These are phyloP conservation scores for Phytophthora sp. DNA, from an alignment of 352 stramenopile genomes.

Conservation along the genomic window DNA sequence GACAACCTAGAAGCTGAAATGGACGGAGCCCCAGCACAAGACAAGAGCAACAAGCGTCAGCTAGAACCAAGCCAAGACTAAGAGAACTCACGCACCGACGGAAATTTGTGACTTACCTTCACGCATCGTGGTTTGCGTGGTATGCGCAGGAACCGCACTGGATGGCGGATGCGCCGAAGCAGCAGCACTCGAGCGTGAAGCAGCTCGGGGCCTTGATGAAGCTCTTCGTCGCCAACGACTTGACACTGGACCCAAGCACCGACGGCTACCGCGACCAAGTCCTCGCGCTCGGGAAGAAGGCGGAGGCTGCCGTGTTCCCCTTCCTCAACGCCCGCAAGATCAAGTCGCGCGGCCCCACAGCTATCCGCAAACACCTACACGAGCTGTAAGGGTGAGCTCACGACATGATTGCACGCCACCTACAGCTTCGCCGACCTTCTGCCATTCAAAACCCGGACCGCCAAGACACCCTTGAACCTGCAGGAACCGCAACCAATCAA, in stretches of 20 bases:
- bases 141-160: slow-evolving; percentile 9
- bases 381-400: too few species aligned
- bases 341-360: not conserved
- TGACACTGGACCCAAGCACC: slow-evolving; percentile 1
- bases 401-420: too few species aligned
- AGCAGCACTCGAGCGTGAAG: slow-evolving; percentile 17
- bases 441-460: too few species aligned
- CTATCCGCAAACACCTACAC: too few species aligned
- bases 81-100: slow-evolving; percentile 8
- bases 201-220: slow-evolving; percentile 27
- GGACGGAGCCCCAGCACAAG: not conserved
- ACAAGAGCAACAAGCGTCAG: not conserved
- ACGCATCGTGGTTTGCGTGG: slow-evolving; percentile 18
- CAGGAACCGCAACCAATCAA: too few species aligned
- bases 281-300: not conserved
- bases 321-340: slow-evolving; percentile 5
- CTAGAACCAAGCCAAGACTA: slow-evolving; percentile 8
- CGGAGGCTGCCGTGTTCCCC: not conserved
- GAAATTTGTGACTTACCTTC: slow-evolving; percentile 1
- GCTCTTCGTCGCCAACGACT: slow-evolving; percentile 8
- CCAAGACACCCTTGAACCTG: too few species aligned
- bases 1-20: slow-evolving; percentile 10
- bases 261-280: slow-evolving; percentile 8
- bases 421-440: too few species aligned
- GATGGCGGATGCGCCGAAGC: slow-evolving; percentile 2